Conservation (phyloP, 164 flowering plant species). For the Umbellularia californica region DNA sequence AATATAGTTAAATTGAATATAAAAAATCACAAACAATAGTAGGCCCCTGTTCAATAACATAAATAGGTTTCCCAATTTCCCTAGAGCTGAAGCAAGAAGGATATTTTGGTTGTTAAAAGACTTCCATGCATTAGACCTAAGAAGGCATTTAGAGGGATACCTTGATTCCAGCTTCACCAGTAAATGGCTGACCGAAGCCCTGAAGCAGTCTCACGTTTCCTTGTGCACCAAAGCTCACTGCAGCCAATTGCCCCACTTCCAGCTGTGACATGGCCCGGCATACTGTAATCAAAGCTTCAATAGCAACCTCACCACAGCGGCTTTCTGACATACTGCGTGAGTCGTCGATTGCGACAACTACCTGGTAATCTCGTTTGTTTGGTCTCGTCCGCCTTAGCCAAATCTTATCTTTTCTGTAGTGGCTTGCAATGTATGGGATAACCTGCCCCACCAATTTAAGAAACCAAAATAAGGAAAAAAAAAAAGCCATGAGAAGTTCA, state of each 20-base stretch:
- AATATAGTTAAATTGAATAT: too few relatives aligned
- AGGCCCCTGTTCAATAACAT: neutral
- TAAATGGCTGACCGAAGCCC: constrained; percentile 78
- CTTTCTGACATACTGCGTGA: constrained; percentile 97
- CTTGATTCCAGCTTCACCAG: constrained; percentile 80
- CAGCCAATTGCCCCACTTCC: constrained; percentile 91
- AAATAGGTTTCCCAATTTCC: neutral
- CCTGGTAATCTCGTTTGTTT: constrained; percentile 94
- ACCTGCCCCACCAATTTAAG: constrained; percentile 37
- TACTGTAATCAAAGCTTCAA: constrained; percentile 88
- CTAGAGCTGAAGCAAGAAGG: neutral
- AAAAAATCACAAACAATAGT: neutral
- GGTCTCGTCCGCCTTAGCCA: constrained; percentile 91
- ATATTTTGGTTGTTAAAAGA: neutral
- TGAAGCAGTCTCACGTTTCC: constrained; percentile 78
- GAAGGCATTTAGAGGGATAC: constrained; percentile 16
- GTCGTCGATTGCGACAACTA: constrained; percentile 90
- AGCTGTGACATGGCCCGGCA: constrained; percentile 96
- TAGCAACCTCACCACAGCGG: constrained; percentile 68
- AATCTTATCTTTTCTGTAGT: constrained; percentile 83
- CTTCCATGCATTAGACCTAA: neutral
- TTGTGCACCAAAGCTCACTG: constrained; percentile 84
- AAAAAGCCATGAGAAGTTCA: neutral
- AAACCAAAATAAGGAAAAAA: neutral
- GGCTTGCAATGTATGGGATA: constrained; percentile 89